Conservation (phyloP, 306 rosid genomes). For the Mucuna pruriens region DNA sequence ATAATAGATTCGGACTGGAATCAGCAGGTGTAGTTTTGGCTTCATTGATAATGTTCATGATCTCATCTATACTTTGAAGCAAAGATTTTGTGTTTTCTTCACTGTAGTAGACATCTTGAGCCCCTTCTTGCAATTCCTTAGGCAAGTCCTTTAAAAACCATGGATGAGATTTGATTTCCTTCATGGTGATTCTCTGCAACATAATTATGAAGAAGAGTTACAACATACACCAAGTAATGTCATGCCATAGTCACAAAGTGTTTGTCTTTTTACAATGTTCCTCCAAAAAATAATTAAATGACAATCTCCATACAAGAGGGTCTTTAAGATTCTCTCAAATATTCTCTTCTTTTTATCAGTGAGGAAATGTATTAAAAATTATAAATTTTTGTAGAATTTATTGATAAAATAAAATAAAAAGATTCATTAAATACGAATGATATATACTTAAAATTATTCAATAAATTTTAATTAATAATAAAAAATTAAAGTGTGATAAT, state of each 20-base stretch:
- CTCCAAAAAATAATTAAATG: not conserved
- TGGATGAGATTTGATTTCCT: constrained; percentile 63
- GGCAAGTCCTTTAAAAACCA: constrained; percentile 71
- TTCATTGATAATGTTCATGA: constrained; percentile 60
- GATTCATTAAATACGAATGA: no score
- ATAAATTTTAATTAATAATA: no score
- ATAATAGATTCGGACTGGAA: not conserved
- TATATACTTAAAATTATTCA: no score
- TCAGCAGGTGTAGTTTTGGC: constrained; percentile 53
- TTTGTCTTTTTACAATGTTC: not conserved
- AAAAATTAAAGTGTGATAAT: no score
- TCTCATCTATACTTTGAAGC: constrained; percentile 59
- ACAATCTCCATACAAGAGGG: no score
- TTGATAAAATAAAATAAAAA: no score
- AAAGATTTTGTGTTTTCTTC: constrained; percentile 54
- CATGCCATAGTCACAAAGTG: not conserved
- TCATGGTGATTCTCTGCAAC: constrained; percentile 60
- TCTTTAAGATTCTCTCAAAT: no score
- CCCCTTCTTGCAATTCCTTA: constrained; percentile 59
- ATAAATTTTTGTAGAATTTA: no score
- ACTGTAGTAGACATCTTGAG: constrained; percentile 47
- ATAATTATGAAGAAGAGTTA: constrained; percentile 26
- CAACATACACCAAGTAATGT: not conserved
- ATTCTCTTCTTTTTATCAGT: no score
- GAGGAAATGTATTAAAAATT: no score